A percentile compares a stretch with the other conserved stretches of the same genome.
Evolutionary conservation across 176 grass and related monocot species (phyloP).

Genomic region (Elaeis guineensis): DNA sequence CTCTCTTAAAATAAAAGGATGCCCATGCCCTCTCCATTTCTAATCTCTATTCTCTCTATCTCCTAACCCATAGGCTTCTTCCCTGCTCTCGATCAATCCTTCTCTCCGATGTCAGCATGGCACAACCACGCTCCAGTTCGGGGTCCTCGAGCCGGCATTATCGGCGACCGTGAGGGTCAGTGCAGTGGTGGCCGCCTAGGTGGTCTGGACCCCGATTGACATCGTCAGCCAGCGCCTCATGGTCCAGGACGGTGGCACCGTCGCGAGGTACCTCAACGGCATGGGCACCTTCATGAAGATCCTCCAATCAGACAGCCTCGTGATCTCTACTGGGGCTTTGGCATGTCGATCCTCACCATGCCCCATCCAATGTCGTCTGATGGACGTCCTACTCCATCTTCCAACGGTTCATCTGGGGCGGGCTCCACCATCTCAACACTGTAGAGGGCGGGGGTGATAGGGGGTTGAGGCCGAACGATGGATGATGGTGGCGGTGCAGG

Average conservation of each 20-base stretch:
- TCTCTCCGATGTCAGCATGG: too few relatives aligned
- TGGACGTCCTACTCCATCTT: constrained; percentile 80
- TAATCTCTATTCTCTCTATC: too few relatives aligned
- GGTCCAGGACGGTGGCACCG: constrained; percentile 36
- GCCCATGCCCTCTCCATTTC: too few relatives aligned
- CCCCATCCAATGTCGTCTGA: constrained; percentile 93
- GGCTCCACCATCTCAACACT: neutral
- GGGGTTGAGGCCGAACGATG: constrained; percentile 17
- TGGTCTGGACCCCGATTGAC: constrained; percentile 91
- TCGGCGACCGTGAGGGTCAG: constrained; percentile 56
- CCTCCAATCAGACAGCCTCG: constrained; percentile 55
- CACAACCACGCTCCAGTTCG: constrained; percentile 45
- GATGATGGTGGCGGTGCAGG: constrained; percentile 69
- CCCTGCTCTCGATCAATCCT: too few relatives aligned
- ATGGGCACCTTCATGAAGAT: constrained; percentile 66
- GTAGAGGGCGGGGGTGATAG: neutral
- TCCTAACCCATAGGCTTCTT: too few relatives aligned
- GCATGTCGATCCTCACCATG: constrained; percentile 87
- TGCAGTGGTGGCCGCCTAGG: constrained; percentile 80
- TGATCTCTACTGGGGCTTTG: constrained; percentile 88
- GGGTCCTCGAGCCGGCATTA: constrained; percentile 57
- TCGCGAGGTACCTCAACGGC: constrained; percentile 53
- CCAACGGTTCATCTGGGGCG: constrained; percentile 61
- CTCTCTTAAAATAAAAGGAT: too few relatives aligned
- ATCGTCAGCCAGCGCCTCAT: constrained; percentile 92